A percentile compares a stretch with the other conserved stretches of the same genome.
Conservation (phyloP, 305 asterid genomes). For the Fraxinus latifolia region DNA sequence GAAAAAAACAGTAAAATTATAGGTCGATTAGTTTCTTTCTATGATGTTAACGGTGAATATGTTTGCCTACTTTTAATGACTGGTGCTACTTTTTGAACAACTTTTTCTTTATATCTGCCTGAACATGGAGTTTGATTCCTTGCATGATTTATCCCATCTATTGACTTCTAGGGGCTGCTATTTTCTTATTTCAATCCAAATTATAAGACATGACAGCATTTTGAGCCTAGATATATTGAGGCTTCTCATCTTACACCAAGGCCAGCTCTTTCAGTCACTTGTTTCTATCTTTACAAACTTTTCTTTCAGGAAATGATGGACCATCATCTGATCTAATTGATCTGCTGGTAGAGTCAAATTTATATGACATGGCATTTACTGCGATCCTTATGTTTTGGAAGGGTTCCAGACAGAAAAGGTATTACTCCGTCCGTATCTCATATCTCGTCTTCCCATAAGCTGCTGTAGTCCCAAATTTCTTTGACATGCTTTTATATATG, state of each 20-base stretch:
- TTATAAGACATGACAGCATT: background rate
- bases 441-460: slow-evolving; percentile 23
- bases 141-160: background rate
- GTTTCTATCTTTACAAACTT: slow-evolving; percentile 14
- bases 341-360: slow-evolving; percentile 82
- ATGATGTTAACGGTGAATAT: background rate
- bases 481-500: slow-evolving; percentile 21
- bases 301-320: slow-evolving; percentile 56
- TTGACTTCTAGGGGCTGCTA: background rate
- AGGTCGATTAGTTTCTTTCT: background rate
- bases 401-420: slow-evolving; percentile 84
- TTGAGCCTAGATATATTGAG: slow-evolving; percentile 5
- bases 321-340: slow-evolving; percentile 68
- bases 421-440: slow-evolving; percentile 19
- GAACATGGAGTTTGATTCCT: slow-evolving; percentile 6
- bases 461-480: slow-evolving; percentile 21
- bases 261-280: slow-evolving; percentile 15
- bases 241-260: background rate
- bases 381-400: slow-evolving; percentile 85
- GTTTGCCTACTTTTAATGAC: background rate
- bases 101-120: slow-evolving; percentile 11
- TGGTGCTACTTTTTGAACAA: background rate
- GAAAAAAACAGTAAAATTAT: background rate
- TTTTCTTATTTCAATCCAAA: slow-evolving; percentile 20
- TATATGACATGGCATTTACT: slow-evolving; percentile 85